These are phyloP conservation scores for Bipolaris cookei DNA, from an alignment of 2,329 filamentous ascomycete species.

Conservation along the genomic window DNA sequence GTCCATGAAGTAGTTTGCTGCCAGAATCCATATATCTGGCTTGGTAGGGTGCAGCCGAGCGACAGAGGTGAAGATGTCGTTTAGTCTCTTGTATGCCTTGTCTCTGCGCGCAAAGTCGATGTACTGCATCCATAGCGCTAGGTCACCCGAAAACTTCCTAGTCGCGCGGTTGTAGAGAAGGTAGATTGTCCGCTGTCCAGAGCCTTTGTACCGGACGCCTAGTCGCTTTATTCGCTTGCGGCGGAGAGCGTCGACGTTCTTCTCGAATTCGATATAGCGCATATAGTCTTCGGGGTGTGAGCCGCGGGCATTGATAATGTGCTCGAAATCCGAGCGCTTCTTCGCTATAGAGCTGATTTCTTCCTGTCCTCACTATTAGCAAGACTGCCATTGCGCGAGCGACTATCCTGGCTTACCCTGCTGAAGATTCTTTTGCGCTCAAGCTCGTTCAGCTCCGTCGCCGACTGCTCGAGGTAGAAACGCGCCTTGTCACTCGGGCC, in stretches of 20 bases:
- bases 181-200: slow-evolving; percentile 82
- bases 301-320: slow-evolving; percentile 83
- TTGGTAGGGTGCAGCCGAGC: slow-evolving; percentile 86
- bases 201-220: slow-evolving; percentile 72
- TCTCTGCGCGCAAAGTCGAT: slow-evolving; percentile 77
- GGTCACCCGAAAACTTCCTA: slow-evolving; percentile 79
- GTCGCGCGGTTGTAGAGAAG: slow-evolving; percentile 88
- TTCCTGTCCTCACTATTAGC: slow-evolving; percentile 60
- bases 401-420: slow-evolving; percentile 59
- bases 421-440: slow-evolving; percentile 91
- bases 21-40: slow-evolving; percentile 80
- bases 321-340: slow-evolving; percentile 92
- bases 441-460: slow-evolving; percentile 90
- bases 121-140: slow-evolving; percentile 88
- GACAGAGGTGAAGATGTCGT: slow-evolving; percentile 68
- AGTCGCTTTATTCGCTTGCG: slow-evolving; percentile 83
- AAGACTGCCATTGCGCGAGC: neutral
- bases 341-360: slow-evolving; percentile 88
- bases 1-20: slow-evolving; percentile 80
- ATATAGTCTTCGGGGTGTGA: slow-evolving; percentile 76
- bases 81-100: slow-evolving; percentile 66
- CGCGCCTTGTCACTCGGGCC: slow-evolving; percentile 91
- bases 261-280: slow-evolving; percentile 77
- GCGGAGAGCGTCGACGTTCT: slow-evolving; percentile 73
- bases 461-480: slow-evolving; percentile 90